Percentiles rank a stretch among this genome's conserved stretches.
These are phyloP conservation scores for Volvariella volvacea DNA, from an alignment of 1,284 basidiomycete species.

Conservation along the genomic window DNA sequence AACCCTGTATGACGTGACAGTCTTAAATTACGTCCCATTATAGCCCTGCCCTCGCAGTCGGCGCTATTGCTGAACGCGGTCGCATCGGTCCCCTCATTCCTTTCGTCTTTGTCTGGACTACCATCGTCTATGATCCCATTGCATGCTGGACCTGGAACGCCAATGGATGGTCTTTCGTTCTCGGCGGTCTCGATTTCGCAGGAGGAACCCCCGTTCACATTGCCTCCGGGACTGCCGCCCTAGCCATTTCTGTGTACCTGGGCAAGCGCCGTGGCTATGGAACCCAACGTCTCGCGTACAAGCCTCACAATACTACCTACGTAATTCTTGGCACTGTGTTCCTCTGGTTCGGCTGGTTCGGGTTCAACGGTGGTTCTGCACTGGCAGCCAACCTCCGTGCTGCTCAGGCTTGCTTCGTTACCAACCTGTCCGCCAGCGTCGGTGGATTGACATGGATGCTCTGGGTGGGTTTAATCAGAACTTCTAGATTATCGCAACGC, in stretches of 20 bases:
- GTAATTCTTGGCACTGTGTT: conserved; percentile 90
- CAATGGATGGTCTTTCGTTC: conserved; percentile 76
- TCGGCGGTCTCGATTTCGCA: conserved; percentile 90
- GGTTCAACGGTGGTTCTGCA: conserved; percentile 83
- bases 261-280: conserved; percentile 91
- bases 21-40: not conserved
- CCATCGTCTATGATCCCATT: conserved; percentile 90
- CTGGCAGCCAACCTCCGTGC: conserved; percentile 85
- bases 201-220: conserved; percentile 96
- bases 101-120: conserved; percentile 90
- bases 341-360: conserved; percentile 98
- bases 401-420: conserved; percentile 87
- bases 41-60: conserved; percentile 78
- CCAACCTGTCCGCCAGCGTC: conserved; percentile 82
- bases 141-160: conserved; percentile 95
- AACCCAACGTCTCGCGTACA: conserved; percentile 85
- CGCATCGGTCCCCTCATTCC: conserved; percentile 83
- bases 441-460: conserved; percentile 96
- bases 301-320: conserved; percentile 83
- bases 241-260: conserved; percentile 90
- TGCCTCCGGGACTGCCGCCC: conserved; percentile 83
- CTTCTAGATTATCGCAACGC: too few relatives aligned
- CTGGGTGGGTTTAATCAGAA: conserved; percentile 36
- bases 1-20: not conserved
- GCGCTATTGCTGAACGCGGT: conserved; percentile 89